Conservation (phyloP, 768 basidiomycete species). For the Suillus discolor region DNA sequence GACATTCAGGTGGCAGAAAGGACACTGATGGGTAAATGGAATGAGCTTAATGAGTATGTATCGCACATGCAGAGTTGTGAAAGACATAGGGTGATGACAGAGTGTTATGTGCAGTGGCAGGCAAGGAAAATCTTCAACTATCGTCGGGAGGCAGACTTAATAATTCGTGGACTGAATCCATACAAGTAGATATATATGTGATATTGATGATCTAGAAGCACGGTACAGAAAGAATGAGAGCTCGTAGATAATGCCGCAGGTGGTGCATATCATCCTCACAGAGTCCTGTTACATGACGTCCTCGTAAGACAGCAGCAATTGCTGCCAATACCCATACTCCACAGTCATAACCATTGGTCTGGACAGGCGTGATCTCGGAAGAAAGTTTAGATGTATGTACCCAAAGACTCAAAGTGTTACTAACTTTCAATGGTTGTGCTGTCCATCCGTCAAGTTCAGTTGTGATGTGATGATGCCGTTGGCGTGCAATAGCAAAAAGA, state of each 20-base stretch:
- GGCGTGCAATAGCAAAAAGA: constrained; percentile 6
- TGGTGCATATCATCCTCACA: constrained; percentile 19
- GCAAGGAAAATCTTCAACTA: not conserved
- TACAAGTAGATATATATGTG: not conserved
- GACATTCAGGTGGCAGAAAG: not conserved
- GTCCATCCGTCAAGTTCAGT: constrained; percentile 11
- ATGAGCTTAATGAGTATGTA: not conserved
- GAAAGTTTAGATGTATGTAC: not conserved
- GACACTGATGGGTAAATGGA: not conserved
- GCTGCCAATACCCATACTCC: constrained; percentile 28
- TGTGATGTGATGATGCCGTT: not conserved
- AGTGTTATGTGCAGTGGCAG: constrained; percentile 7
- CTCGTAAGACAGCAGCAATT: constrained; percentile 22
- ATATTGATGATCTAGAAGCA: not conserved
- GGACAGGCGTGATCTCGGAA: constrained; percentile 8
- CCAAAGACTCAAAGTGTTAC: not conserved
- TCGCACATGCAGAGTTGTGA: not conserved
- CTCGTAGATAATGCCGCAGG: constrained; percentile 15
- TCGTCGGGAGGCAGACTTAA: not conserved
- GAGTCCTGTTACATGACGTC: constrained; percentile 13
- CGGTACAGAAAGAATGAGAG: constrained; percentile 9
- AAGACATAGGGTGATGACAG: constrained; percentile 5
- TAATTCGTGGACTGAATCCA: not conserved
- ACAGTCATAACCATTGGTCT: constrained; percentile 24
- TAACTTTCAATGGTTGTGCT: constrained; percentile 8